Conservation (phyloP, 2,329 filamentous ascomycete species). For the Ophiocordyceps camponoti-rufipedis region DNA sequence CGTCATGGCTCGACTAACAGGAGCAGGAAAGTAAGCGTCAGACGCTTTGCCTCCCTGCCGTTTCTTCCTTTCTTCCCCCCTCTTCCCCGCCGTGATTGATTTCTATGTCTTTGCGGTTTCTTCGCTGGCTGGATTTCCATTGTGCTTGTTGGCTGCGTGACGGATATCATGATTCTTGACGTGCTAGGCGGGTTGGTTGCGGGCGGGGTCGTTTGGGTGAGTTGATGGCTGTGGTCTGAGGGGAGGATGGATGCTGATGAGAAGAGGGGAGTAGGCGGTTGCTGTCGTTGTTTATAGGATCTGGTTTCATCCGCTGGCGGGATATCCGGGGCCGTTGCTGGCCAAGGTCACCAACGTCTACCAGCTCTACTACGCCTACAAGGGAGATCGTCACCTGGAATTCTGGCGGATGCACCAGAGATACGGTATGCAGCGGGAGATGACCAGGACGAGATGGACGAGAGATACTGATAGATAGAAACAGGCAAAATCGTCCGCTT, state of each 20-base stretch:
- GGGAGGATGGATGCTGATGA: no score
- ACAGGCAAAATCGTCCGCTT: slow-evolving; percentile 54
- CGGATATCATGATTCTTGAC: no score
- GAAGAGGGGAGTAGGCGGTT: slow-evolving; percentile 8
- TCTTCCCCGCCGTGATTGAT: no score
- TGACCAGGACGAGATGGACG: slow-evolving; percentile 1
- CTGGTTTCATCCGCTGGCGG: slow-evolving; percentile 45
- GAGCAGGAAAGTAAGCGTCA: no score
- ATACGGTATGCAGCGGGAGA: slow-evolving; percentile 32
- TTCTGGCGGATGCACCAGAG: slow-evolving; percentile 52
- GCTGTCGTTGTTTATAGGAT: slow-evolving; percentile 34
- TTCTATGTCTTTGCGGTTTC: no score
- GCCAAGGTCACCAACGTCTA: slow-evolving; percentile 46
- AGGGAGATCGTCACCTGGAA: slow-evolving; percentile 56
- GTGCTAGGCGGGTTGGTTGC: slow-evolving; percentile 8
- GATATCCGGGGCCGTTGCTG: slow-evolving; percentile 45
- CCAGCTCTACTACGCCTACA: slow-evolving; percentile 56
- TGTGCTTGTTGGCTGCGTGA: no score
- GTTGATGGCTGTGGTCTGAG: slow-evolving; percentile 6
- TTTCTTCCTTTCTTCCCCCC: no score
- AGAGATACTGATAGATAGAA: not conserved
- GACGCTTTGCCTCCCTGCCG: no score
- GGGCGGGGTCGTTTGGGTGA: slow-evolving; percentile 21
- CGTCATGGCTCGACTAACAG: no score
- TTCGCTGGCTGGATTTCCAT: no score